Base-by-base conservation (phyloP, 352 stramenopile genomes). In the Phytophthora sp. region DNA sequence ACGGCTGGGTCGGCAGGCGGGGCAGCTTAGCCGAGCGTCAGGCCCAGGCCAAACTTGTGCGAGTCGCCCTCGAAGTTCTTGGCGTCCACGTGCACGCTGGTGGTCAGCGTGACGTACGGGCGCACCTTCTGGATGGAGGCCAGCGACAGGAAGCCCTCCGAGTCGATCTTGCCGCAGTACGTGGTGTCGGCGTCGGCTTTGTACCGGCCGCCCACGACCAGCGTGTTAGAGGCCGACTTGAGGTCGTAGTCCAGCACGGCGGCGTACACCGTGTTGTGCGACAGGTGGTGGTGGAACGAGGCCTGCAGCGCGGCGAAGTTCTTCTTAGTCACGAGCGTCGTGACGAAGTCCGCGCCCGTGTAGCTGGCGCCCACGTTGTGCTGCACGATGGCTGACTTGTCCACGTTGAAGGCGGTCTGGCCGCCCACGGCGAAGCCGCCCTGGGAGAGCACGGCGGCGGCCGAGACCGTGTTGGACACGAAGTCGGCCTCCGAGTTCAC, bases 51-150 rank as follows among this genome's bases (percentile, higher is more conserved):
- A 64, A 94, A 94, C 83, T 94, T 94, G 83, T 94, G 84, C 42
- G 84, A 77, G 64, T 94, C 83, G 38, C 84, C 82, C 46, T 94
- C 84, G 32, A 94, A 92, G 77, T 94, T 89, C 82, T 92, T 94
- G 74, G 81, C 84, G 50, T 94, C 84, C 28, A 94, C 82, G 68
- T 92, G 81, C 58, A 88, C 83, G 61, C 80, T 90, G 51, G 81
- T 89, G 48, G 81, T 91, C 32, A 94, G 72, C 45, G 80, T 82
- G 23, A 92, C 70, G 69, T 76, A 90, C 44, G 82, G 82, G 50
- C 78, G 81, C 55, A 94, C 74, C 74, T 88, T 92, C 67, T 92
- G 82, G 65, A 94, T 87, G 56, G 74, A 87, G 8, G 77, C 78
- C 30, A 94, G 62, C 64, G 84, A 90, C 17, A 92, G 69, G 60